Base-by-base conservation (phyloP, 345 rosid genomes). In the Iberis pinnata region DNA sequence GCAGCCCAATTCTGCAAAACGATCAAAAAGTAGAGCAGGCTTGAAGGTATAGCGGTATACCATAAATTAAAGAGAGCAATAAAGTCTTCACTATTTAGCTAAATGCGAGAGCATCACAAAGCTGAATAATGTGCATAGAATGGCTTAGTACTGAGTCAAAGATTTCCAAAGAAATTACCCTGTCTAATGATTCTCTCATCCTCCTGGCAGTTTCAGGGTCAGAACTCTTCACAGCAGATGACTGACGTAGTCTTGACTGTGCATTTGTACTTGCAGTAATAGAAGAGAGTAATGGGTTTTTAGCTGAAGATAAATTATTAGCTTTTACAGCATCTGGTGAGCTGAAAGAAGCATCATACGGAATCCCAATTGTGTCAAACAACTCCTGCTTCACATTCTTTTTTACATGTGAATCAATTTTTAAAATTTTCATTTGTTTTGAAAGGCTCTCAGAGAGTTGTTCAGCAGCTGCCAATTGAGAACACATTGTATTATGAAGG, bases 121-220 rank as follows among this genome's bases (percentile, higher is more conserved):
- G 25, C 25, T 2, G 25, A 22, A 22, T 22, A 22, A 22, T 22
- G 25, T 22, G 25, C 25, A 22, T n/a, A n/a, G n/a, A n/a, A n/a
- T n/a, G 6, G 25, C 6, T 33, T 22, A 47, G 17, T 41, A 32
- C 47, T 40, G 20, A 13, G 25, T 37, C 54, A 61, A 62, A 55
- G 14, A 27, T 8, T 35, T 61, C 16, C 38, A 9, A 18, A 11
- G 39, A 39, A 26, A 53, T 73, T 76, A 83, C 96, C 82, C 75
- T 75, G 70, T 80, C 97, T 51, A 92, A 61, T 7, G 96, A 92
- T 60, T 92, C 89, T 68, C 97, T 78, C 65, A 83, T 82, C 65
- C 98, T 85, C 80, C 98, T 77, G 9, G 82, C 75, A 56, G 80
- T 81, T 73, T 83, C 98, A 49, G 88, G 76, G 53, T 83, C 93